Conservation (phyloP, 2,329 filamentous ascomycete genomes). For the Aspergillus cejpii region DNA sequence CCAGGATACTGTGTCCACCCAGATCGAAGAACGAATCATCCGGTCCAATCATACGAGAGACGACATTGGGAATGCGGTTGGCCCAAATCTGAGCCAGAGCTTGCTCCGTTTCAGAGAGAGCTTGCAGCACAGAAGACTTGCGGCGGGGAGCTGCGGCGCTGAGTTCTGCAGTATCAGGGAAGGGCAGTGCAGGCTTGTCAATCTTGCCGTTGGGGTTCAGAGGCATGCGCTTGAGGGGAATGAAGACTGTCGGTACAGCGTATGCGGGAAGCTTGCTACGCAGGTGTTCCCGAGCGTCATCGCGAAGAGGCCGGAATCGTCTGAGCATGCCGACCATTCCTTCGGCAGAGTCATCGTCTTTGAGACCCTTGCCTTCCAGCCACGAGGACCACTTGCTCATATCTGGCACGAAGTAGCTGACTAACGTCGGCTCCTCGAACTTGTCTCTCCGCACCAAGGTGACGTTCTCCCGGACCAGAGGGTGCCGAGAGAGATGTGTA, state of each 20-base stretch:
- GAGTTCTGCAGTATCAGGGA: slow-evolving; percentile 66
- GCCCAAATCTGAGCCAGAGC: slow-evolving; percentile 67
- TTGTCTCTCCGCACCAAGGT: slow-evolving; percentile 78
- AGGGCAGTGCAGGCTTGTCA: slow-evolving; percentile 70
- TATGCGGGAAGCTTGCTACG: slow-evolving; percentile 66
- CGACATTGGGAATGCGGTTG: slow-evolving; percentile 59
- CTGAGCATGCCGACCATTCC: slow-evolving; percentile 52
- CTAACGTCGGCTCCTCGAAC: slow-evolving; percentile 76
- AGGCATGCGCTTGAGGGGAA: slow-evolving; percentile 65
- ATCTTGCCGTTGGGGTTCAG: slow-evolving; percentile 84
- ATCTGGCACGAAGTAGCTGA: slow-evolving; percentile 87
- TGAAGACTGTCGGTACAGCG: slow-evolving; percentile 67
- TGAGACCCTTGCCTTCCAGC: slow-evolving; percentile 51
- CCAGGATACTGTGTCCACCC: slow-evolving; percentile 73
- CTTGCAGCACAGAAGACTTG: slow-evolving; percentile 44
- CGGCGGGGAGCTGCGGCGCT: slow-evolving; percentile 50
- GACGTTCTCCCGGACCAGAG: slow-evolving; percentile 72
- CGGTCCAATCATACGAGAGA: slow-evolving; percentile 59
- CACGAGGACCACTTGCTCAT: slow-evolving; percentile 65
- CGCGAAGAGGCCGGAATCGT: slow-evolving; percentile 55
- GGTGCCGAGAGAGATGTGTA: slow-evolving; percentile 66
- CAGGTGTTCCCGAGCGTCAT: slow-evolving; percentile 60
- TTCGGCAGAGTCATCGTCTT: slow-evolving; percentile 47
- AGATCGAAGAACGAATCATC: slow-evolving; percentile 68
- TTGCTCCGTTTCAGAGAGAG: slow-evolving; percentile 54